Evolutionary conservation across 2,329 filamentous ascomycete species (phyloP).

Genomic region (Tothia fuscella): DNA sequence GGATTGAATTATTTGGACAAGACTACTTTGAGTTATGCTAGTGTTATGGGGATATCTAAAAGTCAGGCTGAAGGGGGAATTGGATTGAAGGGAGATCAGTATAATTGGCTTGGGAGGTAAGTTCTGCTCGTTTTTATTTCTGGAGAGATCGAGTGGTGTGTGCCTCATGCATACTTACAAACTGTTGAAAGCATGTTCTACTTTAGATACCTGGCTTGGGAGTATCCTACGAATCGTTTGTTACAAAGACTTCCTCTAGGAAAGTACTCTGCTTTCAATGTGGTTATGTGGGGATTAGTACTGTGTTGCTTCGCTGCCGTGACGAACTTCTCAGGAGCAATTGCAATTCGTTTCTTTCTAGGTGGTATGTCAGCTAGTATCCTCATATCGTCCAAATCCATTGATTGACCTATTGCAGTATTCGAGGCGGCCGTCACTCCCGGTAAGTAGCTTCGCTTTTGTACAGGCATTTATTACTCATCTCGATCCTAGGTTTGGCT

Average conservation of each 20-base stretch:
- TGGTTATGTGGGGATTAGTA: conserved; percentile 51
- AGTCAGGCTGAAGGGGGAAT: conserved; percentile 28
- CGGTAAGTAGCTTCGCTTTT: no score
- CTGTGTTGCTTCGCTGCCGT: conserved; percentile 52
- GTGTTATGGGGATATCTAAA: conserved; percentile 32
- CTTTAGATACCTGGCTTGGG: conserved; percentile 46
- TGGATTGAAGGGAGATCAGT: conserved; percentile 36
- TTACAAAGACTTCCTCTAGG: conserved; percentile 52
- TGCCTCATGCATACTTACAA: not conserved
- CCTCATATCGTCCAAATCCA: no score
- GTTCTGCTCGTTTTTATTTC: no score
- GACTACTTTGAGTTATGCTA: conserved; percentile 40
- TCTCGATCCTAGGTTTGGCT: conserved; percentile 45
- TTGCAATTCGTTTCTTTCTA: conserved; percentile 55
- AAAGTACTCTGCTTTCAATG: conserved; percentile 53
- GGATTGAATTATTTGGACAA: conserved; percentile 53
- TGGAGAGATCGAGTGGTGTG: no score
- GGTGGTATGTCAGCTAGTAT: no score
- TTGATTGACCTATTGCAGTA: no score
- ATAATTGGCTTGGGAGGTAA: conserved; percentile 41
- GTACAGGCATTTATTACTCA: conserved; percentile 20
- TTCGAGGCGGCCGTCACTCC: conserved; percentile 59
- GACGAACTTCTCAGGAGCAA: conserved; percentile 46
- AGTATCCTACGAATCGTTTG: conserved; percentile 51
- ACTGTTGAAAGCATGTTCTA: conserved; percentile 40